Evolutionary conservation across 495 filamentous ascomycete species (phyloP).

Genomic region (Tuber umbilicatum): DNA sequence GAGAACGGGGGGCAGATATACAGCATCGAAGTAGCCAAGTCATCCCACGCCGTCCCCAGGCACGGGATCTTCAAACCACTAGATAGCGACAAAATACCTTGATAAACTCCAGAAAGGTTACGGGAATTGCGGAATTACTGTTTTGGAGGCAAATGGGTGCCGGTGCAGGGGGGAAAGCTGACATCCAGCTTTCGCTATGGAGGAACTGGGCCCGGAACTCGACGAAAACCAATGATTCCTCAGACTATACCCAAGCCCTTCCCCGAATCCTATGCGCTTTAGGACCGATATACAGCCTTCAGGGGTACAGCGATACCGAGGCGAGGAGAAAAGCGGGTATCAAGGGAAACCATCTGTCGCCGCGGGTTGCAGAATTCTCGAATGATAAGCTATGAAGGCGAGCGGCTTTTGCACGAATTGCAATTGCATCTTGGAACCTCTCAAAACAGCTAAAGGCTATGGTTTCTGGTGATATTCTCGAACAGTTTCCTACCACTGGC

Average conservation of each 20-base stretch:
- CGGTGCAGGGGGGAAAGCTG: background rate
- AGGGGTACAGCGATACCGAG: background rate
- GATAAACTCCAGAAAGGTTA: background rate
- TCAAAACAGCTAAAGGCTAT: no score
- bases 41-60: no score
- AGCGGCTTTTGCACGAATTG: no score
- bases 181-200: background rate
- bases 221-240: background rate
- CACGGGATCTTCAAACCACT: background rate
- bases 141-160: background rate
- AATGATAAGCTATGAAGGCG: background rate
- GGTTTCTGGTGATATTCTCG: no score
- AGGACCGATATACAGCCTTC: background rate
- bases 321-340: background rate
- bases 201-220: background rate
- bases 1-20: background rate
- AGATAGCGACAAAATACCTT: background rate
- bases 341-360: background rate
- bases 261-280: background rate
- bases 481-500: no score
- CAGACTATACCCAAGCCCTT: background rate
- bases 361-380: background rate
- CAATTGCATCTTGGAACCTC: no score
- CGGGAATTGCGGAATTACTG: background rate
- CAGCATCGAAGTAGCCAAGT: background rate